Evolutionary conservation across 768 basidiomycete genomes (phyloP), one percentile per base, ranked within the genome.

Genomic region (Russula emetica): DNA sequence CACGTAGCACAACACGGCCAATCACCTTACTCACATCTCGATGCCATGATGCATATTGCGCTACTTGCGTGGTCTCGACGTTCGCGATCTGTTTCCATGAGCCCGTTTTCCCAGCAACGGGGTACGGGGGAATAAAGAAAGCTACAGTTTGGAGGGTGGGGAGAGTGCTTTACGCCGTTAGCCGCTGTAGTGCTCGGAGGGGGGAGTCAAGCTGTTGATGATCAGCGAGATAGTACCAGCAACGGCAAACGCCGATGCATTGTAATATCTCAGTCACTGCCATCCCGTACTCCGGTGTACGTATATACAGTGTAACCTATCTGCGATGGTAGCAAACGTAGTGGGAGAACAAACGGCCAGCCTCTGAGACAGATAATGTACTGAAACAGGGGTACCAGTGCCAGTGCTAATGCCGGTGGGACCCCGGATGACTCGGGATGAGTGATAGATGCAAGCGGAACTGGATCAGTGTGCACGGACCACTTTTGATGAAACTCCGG

Each of bases 401-500:
- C 36, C 14, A 50, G 34, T 34, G 36, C 8, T 13, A 24, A 50
- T 16, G 54, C 18, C 36, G 45, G 59, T 22, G 40, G 63, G 58
- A 60, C 54, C 59, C 54, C 58, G 62, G 56, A 52, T 42, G 58
- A 60, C 54, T 54, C 54, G 54, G 62, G 56, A 52, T 42, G 52
- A 30, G 16, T 55, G 59, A 56, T 52, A 13, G 59, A 4, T 58
- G 30, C 18, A 34, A 30, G 51, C 59, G 34, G 52, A 36, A 30
- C 57, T 63, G 26, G 52, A 36, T 42, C 61, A 53, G 42, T 55
- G 58, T 26, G 47, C 22, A 26, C 22, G 22, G 6, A n/a, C 44
- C 44, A 44, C 20, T n/a, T 20, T 8, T 45, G 5, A 22, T 47
- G 45, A 47, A 47, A n/a, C 45, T 0, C 10, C 10, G 11, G 20